Conservation (phyloP, 805 yeast species). For the Kodamaea sagamina region DNA sequence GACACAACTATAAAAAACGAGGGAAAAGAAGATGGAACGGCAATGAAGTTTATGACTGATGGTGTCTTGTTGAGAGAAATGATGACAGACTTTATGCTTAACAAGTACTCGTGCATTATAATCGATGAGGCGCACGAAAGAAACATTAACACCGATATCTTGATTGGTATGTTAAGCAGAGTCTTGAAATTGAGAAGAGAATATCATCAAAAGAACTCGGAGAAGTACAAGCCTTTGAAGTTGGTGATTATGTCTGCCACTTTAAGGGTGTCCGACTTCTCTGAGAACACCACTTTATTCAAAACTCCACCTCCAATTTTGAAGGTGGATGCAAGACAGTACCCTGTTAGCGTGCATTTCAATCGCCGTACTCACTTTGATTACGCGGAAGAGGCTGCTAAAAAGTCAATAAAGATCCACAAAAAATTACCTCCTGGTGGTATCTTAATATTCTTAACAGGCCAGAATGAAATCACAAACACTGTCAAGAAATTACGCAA, state of each 20-base stretch:
- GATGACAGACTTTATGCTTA: conserved; percentile 80
- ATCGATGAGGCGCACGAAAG: conserved; percentile 99
- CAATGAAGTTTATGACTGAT: conserved; percentile 88
- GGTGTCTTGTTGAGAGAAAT: conserved; percentile 92
- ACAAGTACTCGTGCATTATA: conserved; percentile 80
- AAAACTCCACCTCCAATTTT: conserved; percentile 79
- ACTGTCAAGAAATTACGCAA: conserved; percentile 68
- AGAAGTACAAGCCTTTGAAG: conserved; percentile 62
- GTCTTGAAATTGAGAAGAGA: conserved; percentile 70
- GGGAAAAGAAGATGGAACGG: conserved; percentile 51
- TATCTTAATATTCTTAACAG: conserved; percentile 86
- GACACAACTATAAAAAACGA: conserved; percentile 64
- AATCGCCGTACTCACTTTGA: conserved; percentile 75
- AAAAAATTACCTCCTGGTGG: conserved; percentile 89
- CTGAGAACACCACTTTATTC: conserved; percentile 76
- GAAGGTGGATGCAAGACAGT: conserved; percentile 90
- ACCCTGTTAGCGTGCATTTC: conserved; percentile 90
- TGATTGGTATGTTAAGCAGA: conserved; percentile 92
- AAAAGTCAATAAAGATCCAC: conserved; percentile 86
- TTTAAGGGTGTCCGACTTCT: conserved; percentile 86
- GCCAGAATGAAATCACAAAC: conserved; percentile 85
- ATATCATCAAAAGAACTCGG: conserved; percentile 49
- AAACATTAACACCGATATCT: conserved; percentile 91
- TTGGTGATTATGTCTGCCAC: conserved; percentile 97
- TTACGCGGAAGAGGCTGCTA: conserved; percentile 83